Evolutionary conservation across 164 flowering plant genomes (phyloP).

Genomic region (Sextonia rubra): DNA sequence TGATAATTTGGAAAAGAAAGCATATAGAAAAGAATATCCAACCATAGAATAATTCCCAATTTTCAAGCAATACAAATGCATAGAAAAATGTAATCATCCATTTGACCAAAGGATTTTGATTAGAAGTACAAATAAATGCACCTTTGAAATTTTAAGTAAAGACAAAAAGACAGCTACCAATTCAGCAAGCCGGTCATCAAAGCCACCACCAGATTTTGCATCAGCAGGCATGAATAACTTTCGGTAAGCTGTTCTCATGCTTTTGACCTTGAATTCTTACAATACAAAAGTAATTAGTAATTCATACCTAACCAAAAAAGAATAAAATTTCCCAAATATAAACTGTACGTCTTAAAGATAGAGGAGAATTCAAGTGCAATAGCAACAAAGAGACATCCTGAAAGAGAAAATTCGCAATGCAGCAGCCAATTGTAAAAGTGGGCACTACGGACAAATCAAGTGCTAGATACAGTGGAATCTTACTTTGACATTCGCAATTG

Average conservation of each 20-base stretch:
- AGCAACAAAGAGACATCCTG: not conserved
- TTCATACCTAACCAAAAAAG: not conserved
- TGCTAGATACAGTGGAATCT: not conserved
- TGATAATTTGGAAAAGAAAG: not conserved
- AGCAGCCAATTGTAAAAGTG: not conserved
- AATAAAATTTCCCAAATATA: not conserved
- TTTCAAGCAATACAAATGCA: not conserved
- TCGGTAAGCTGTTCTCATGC: slow-evolving; percentile 68
- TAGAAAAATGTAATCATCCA: not conserved
- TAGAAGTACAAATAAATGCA: not conserved
- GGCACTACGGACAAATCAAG: not conserved
- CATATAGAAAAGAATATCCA: not conserved
- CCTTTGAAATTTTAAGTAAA: not conserved
- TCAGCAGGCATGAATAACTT: slow-evolving; percentile 64
- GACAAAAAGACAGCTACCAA: slow-evolving; percentile 44
- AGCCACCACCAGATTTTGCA: slow-evolving; percentile 31
- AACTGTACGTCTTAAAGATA: too few species aligned
- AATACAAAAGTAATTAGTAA: slow-evolving; percentile 8
- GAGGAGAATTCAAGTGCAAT: not conserved
- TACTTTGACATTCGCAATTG: not conserved
- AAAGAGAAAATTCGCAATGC: not conserved
- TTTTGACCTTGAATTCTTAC: slow-evolving; percentile 51
- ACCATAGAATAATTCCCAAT: not conserved
- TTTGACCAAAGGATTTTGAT: not conserved
- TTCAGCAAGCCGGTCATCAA: slow-evolving; percentile 66